Evolutionary conservation across 169 alveolate genomes (phyloP).

Genomic region (Cryptosporidium ubiquitum): DNA sequence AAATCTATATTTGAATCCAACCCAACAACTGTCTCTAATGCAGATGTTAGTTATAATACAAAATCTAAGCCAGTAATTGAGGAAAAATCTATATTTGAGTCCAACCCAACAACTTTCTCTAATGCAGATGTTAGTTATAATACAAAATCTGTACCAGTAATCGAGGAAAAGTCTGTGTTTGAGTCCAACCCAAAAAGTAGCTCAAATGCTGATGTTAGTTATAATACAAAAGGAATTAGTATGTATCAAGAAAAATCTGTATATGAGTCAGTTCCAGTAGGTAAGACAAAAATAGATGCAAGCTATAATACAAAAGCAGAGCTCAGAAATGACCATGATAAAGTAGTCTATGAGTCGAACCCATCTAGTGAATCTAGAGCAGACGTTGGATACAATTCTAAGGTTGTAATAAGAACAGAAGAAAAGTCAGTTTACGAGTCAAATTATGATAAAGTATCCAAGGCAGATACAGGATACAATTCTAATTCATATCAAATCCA

Average conservation of each 20-base stretch:
- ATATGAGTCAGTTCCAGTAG: constrained; percentile 6
- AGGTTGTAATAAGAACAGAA: background rate
- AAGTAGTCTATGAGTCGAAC: constrained; percentile 15
- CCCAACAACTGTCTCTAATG: background rate
- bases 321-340: background rate
- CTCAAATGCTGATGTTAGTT: constrained; percentile 21
- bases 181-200: constrained; percentile 8
- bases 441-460: background rate
- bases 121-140: constrained; percentile 29
- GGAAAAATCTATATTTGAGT: constrained; percentile 20
- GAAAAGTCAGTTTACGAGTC: constrained; percentile 19
- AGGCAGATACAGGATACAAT: background rate
- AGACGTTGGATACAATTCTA: constrained; percentile 4
- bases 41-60: constrained; percentile 27
- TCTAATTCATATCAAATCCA: background rate
- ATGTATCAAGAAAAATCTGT: background rate
- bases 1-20: background rate
- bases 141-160: background rate
- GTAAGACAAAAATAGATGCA: background rate
- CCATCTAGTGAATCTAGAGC: constrained; percentile 15
- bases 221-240: background rate
- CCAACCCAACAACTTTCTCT: background rate
- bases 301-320: background rate
- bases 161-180: constrained; percentile 9
- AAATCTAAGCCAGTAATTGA: background rate